These are phyloP conservation scores for Lipomyces japonicus DNA, from an alignment of 805 yeast genomes.

Conservation along the genomic window DNA sequence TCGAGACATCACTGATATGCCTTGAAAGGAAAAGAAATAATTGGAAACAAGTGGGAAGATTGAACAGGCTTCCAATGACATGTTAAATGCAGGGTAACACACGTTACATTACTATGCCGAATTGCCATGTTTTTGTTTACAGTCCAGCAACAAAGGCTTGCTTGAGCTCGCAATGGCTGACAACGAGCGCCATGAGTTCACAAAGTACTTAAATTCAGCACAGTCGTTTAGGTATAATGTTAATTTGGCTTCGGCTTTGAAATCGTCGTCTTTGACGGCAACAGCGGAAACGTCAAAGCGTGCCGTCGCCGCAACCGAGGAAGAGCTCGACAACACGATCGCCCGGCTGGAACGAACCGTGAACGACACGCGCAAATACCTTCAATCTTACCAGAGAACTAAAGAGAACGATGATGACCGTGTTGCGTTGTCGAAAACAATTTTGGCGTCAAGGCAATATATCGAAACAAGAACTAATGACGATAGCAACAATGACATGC, in stretches of 20 bases:
- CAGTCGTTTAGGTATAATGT: background rate
- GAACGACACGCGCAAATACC: background rate
- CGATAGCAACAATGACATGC: background rate
- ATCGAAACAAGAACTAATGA: too few relatives aligned
- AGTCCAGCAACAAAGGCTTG: too few relatives aligned
- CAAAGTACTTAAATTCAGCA: background rate
- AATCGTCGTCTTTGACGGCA: too few relatives aligned
- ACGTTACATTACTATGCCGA: constrained; percentile 8
- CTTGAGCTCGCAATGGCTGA: too few relatives aligned
- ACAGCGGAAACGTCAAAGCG: background rate
- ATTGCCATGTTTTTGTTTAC: constrained; percentile 2
- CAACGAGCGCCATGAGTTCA: background rate
- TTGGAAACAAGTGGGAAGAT: background rate
- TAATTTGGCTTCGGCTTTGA: background rate
- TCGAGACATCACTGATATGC: constrained; percentile 17
- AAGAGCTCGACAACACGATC: constrained; percentile 1
- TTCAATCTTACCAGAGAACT: background rate
- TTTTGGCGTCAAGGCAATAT: background rate
- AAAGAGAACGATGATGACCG: constrained; percentile 3
- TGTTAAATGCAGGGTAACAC: constrained; percentile 3
- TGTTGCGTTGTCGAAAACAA: background rate
- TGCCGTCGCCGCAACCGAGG: background rate
- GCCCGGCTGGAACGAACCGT: background rate
- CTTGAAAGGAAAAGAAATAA: background rate
- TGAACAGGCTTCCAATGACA: background rate